Base-by-base conservation (phyloP, 768 basidiomycete species). In the Coprinellus micaceus region DNA sequence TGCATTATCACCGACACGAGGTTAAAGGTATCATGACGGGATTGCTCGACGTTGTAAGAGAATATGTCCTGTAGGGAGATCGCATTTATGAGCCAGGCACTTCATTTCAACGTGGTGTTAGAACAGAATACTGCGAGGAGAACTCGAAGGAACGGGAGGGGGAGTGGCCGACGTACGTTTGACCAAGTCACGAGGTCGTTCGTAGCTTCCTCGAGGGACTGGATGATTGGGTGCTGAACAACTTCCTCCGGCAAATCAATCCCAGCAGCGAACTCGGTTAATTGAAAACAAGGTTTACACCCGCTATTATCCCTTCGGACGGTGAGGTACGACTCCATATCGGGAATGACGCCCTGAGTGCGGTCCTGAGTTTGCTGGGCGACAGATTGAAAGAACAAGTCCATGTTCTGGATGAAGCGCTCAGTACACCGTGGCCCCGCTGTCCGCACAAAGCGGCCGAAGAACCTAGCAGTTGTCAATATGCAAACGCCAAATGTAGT, bases 131-230 rank as follows among this genome's bases (percentile, higher is more conserved):
- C 54, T 3, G 36, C 33, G 46, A 40, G 13, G 21, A 56, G 12
- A 52, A 53, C 50, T 60, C 60, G 44, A 48, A 53, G 17, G n/a
- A 30, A 29, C 28, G 54, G 28, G 52, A n/a, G 17, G 21, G 13
- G 22, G 33, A 25, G 49, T 30, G 24, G 11, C 26, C 21, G 15
- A 64, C 82, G 60, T 69, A 89, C 89, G 63, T 91, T 91, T 15
- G 88, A 88, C 88, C 87, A 89, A 24, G 88, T 83, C 54, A 91
- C 86, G 49, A 90, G 75, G 60, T 91, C 89, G 58, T 91, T 91
- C n/a, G 89, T 77, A 15, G 82, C 78, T 64, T 89, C 81, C 52
- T 83, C 82, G 56, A 91, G 75, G 47, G 77, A 76, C 57, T 69
- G 70, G 21, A 91, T 77, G 49, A 81, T 63, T 1, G 84, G 84